Conservation (phyloP, 306 rosid genomes). For the Abrus pulchellus region DNA sequence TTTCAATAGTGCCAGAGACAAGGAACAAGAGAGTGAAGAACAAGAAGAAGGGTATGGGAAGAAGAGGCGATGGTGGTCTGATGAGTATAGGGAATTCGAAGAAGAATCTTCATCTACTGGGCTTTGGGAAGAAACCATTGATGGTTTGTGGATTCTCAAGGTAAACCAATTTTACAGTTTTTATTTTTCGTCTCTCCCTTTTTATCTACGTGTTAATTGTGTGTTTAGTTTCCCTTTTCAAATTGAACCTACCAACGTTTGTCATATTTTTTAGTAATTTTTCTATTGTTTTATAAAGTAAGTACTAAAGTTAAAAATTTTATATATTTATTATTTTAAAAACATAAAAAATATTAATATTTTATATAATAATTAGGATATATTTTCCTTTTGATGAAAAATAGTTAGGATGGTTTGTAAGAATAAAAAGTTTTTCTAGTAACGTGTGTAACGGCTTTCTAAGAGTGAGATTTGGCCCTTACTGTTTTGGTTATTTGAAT, state of each 20-base stretch:
- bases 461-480: not conserved
- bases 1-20: slow-evolving; percentile 51
- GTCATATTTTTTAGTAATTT: too few species aligned
- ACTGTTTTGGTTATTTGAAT: slow-evolving; percentile 8
- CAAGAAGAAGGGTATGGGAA: slow-evolving; percentile 48
- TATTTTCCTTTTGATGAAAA: too few species aligned
- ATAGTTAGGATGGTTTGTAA: too few species aligned
- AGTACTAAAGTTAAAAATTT: too few species aligned
- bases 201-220: not conserved
- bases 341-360: too few species aligned
- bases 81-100: slow-evolving; percentile 55
- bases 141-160: slow-evolving; percentile 83
- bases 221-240: too few species aligned
- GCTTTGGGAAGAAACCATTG: slow-evolving; percentile 61
- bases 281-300: too few species aligned
- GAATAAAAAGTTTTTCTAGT: not conserved
- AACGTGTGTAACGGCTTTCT: not conserved
- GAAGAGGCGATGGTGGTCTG: slow-evolving; percentile 87
- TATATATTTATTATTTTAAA: too few species aligned
- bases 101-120: slow-evolving; percentile 57
- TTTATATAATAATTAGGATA: too few species aligned
- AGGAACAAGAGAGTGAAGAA: slow-evolving; percentile 36
- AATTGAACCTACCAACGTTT: too few species aligned
- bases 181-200: not conserved
- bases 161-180: slow-evolving; percentile 45